Evolutionary conservation across 805 yeast genomes (phyloP).

Genomic region (Candida chauliodis): DNA sequence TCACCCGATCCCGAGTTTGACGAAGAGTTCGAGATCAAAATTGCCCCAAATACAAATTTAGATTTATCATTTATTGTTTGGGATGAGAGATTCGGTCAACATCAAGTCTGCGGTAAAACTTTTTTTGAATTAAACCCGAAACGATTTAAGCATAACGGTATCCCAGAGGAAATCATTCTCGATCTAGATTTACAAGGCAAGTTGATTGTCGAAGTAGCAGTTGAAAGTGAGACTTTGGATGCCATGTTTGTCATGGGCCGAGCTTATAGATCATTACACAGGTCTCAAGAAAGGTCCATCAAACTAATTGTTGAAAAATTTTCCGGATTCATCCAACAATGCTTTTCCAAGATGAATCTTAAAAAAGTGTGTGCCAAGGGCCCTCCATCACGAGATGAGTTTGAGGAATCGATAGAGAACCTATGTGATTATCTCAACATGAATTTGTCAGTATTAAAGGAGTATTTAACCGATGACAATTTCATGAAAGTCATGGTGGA

Average conservation of each 20-base stretch:
- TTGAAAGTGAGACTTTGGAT: slow-evolving; percentile 78
- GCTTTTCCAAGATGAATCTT: slow-evolving; percentile 55
- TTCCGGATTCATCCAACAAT: slow-evolving; percentile 55
- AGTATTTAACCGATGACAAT: slow-evolving; percentile 51
- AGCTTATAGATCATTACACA: slow-evolving; percentile 60
- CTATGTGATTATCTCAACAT: slow-evolving; percentile 70
- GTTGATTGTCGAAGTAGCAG: slow-evolving; percentile 60
- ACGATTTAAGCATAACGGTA: slow-evolving; percentile 62
- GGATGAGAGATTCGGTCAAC: slow-evolving; percentile 58
- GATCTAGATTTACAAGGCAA: slow-evolving; percentile 70
- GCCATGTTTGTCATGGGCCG: slow-evolving; percentile 79
- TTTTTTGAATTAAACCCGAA: slow-evolving; percentile 58
- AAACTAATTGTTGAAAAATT: slow-evolving; percentile 72
- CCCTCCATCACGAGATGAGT: slow-evolving; percentile 43
- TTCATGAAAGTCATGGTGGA: slow-evolving; percentile 65
- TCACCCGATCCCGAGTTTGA: slow-evolving; percentile 79
- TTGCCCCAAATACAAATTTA: slow-evolving; percentile 38
- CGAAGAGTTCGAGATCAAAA: slow-evolving; percentile 68
- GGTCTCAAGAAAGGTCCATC: slow-evolving; percentile 65
- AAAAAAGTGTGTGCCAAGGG: slow-evolving; percentile 50
- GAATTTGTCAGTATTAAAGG: slow-evolving; percentile 62
- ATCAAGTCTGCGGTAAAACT: slow-evolving; percentile 65
- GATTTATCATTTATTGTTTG: slow-evolving; percentile 62
- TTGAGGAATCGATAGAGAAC: slow-evolving; percentile 67
- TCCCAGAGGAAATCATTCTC: slow-evolving; percentile 56